Conservation (phyloP, 257 asterid genomes). For the Solanum piurae region DNA sequence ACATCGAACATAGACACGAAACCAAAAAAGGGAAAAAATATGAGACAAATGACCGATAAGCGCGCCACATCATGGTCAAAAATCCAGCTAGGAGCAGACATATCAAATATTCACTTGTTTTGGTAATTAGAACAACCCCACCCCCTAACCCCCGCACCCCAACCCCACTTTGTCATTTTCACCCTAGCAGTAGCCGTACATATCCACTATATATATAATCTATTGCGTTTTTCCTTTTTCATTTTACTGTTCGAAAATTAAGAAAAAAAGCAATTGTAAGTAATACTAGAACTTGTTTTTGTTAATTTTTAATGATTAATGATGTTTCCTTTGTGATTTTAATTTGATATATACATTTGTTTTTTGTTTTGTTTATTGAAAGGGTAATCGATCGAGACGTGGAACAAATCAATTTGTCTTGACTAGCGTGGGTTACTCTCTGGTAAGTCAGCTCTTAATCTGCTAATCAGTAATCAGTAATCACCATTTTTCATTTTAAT, state of each 20-base stretch:
- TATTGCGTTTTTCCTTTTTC: neutral
- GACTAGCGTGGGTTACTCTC: slow-evolving; percentile 17
- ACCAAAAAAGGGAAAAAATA: neutral
- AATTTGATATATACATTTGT: neutral
- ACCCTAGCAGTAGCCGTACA: neutral
- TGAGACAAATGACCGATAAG: neutral
- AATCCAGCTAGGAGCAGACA: neutral
- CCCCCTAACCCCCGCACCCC: neutral
- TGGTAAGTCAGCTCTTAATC: slow-evolving; percentile 50
- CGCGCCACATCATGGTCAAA: neutral
- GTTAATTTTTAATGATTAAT: neutral
- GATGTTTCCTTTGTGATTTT: neutral
- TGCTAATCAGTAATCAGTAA: neutral
- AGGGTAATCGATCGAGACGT: slow-evolving; percentile 1
- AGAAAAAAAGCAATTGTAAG: neutral
- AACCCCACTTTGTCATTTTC: neutral
- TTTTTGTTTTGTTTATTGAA: slow-evolving; percentile 1
- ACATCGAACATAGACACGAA: neutral
- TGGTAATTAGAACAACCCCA: neutral
- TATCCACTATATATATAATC: neutral
- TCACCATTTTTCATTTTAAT: neutral
- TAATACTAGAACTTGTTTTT: neutral
- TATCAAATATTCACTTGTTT: neutral
- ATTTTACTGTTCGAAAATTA: neutral
- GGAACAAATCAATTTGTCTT: neutral